Percentiles rank a stretch among this genome's conserved stretches.
phyloP scores from a whole-genome alignment of 2,329 filamentous ascomycete species.

The Stachybotrys elegans region DNA sequence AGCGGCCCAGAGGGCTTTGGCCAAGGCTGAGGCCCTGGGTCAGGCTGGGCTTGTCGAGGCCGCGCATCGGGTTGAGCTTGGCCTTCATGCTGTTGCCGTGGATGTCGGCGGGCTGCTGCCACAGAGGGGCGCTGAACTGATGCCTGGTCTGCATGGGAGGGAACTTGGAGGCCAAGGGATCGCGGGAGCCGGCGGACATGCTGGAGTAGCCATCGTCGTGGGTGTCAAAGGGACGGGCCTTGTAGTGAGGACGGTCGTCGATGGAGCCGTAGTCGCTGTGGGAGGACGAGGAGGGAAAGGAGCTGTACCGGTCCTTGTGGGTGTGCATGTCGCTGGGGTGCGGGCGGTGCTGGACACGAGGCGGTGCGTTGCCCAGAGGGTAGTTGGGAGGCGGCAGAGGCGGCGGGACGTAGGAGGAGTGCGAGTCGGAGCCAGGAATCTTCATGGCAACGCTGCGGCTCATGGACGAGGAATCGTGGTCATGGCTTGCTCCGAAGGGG shows the following conservation, averaged over 20 bases:
- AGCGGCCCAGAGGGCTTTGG: no score
- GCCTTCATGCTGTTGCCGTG: conserved; percentile 49
- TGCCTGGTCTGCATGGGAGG: conserved; percentile 46
- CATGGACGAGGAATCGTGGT: conserved; percentile 23
- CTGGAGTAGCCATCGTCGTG: conserved; percentile 40
- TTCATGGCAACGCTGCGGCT: conserved; percentile 32
- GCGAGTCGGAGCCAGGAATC: conserved; percentile 33
- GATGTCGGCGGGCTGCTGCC: conserved; percentile 38
- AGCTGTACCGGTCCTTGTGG: conserved; percentile 17
- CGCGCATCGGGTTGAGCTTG: conserved; percentile 46
- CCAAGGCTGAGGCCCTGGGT: no score
- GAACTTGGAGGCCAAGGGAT: conserved; percentile 36
- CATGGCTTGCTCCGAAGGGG: conserved; percentile 15
- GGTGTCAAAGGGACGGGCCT: conserved; percentile 23
- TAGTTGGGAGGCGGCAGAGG: conserved; percentile 41
- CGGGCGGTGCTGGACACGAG: background rate
- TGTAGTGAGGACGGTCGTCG: conserved; percentile 29
- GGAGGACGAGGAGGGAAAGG: conserved; percentile 18
- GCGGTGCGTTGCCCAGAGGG: conserved; percentile 25
- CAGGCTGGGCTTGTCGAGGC: conserved; percentile 40
- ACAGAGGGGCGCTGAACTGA: conserved; percentile 40
- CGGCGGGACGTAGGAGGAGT: conserved; percentile 31
- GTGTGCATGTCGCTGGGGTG: conserved; percentile 22
- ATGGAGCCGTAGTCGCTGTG: conserved; percentile 32
- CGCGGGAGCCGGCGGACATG: conserved; percentile 32